Base-by-base conservation (phyloP, 495 filamentous ascomycete genomes). In the Hyaloscypha bicolor region DNA sequence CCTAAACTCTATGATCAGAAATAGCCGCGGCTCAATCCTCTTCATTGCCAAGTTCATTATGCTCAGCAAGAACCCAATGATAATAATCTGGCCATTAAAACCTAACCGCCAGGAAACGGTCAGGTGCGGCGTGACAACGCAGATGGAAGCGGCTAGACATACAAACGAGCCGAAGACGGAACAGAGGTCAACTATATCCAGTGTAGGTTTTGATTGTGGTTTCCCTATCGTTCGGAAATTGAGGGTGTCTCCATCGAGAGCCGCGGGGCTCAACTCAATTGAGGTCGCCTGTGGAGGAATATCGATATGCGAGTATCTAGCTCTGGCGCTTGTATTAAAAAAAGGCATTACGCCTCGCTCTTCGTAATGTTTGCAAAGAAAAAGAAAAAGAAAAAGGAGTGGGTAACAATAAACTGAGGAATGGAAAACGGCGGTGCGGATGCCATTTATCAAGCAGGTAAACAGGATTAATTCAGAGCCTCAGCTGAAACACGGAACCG, bases 31-130 rank as follows among this genome's bases (percentile, higher is more conserved):
- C 8, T 16, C 21, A 39, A 58, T 12, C 22, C 9, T 58, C 55
- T 62, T 62, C 51, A 53, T 12, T 53, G 51, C 51, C 51, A 53
- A 53, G 51, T 53, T 53, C 51, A 53, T 53, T 53, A 53, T 53
- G 19, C 51, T 53, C 51, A 53, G 51, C 51, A 53, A 25, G 51
- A 53, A 53, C 19, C 51, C 51, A 53, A 53, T 53, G 51, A n/a
- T n/a, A 25, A 53, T 53, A 53, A 53, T 53, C 51, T 53, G 51
- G 51, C 51, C 51, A 53, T 53, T 53, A 53, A 53, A 53, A 53
- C 51, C 51, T 53, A 53, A 53, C 51, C 19, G 9, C 51, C 51
- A 53, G 16, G 51, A 53, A 53, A 53, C 1, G 51, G 51, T 6
- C 51, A 53, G 51, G 51, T 53, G 51, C 6, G 51, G 51, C 51